Evolutionary conservation across 495 filamentous ascomycete species (phyloP).

Genomic region (Xanthoparmelia taractica): DNA sequence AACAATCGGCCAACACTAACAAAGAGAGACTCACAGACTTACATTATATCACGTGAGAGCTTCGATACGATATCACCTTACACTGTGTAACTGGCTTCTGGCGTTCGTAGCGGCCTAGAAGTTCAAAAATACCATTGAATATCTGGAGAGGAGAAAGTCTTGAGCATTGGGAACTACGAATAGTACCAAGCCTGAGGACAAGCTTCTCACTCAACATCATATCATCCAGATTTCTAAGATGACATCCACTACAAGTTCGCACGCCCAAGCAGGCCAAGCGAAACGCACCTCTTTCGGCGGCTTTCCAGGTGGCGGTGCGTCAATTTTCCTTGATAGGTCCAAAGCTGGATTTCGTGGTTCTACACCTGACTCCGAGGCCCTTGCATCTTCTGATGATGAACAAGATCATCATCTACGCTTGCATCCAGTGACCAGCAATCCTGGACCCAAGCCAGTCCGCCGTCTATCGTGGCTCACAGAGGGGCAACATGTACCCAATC

Average conservation of each 20-base stretch:
- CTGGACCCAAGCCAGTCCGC: conserved; percentile 37
- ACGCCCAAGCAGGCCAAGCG: conserved; percentile 15
- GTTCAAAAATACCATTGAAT: background rate
- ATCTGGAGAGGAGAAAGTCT: background rate
- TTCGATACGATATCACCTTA: background rate
- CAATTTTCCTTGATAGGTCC: conserved; percentile 63
- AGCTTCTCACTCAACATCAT: background rate
- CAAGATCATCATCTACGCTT: conserved; percentile 43
- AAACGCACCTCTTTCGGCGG: conserved; percentile 27
- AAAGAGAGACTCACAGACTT: background rate
- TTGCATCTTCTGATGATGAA: conserved; percentile 91
- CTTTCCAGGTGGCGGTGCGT: conserved; percentile 39
- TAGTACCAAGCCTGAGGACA: background rate
- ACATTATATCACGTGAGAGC: background rate
- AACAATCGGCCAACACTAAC: background rate
- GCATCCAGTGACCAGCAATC: conserved; percentile 32
- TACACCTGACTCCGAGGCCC: conserved; percentile 86
- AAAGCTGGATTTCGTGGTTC: conserved; percentile 61
- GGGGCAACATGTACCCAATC: conserved; percentile 37
- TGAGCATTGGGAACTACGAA: background rate
- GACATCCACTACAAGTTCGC: conserved; percentile 19
- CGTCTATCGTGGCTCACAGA: conserved; percentile 52
- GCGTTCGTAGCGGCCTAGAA: background rate
- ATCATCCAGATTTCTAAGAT: conserved; percentile 7
- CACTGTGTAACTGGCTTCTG: background rate